Evolutionary conservation across 164 flowering plant genomes (phyloP).

Genomic region (Piper betle): DNA sequence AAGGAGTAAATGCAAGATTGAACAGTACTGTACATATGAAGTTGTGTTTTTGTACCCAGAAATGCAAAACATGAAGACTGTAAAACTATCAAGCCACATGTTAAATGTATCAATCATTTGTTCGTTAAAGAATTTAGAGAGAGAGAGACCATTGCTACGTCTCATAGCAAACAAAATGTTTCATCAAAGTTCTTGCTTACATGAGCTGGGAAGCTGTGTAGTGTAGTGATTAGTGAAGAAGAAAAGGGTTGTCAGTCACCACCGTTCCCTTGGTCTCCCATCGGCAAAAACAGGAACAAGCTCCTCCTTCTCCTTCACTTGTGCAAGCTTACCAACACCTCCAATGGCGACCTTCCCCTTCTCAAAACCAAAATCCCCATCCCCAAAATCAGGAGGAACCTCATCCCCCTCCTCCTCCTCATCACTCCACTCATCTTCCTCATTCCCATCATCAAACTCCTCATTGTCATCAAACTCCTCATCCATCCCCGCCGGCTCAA

Average conservation of each 20-base stretch:
- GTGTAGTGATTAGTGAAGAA: neutral
- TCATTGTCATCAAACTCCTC: slow-evolving; percentile 30
- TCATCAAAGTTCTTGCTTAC: too few relatives aligned
- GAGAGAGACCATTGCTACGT: too few relatives aligned
- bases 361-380: slow-evolving; percentile 28
- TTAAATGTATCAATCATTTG: too few relatives aligned
- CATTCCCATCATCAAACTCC: slow-evolving; percentile 20
- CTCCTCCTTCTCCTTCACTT: slow-evolving; percentile 25
- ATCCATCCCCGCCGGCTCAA: slow-evolving; percentile 22
- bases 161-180: neutral
- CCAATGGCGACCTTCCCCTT: slow-evolving; percentile 13
- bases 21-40: too few relatives aligned
- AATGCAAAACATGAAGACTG: too few relatives aligned
- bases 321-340: slow-evolving; percentile 10
- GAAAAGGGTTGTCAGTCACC: slow-evolving; percentile 24
- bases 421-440: slow-evolving; percentile 46
- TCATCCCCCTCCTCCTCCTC: slow-evolving; percentile 64
- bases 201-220: neutral
- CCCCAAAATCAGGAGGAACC: slow-evolving; percentile 69
- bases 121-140: too few relatives aligned
- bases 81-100: too few relatives aligned
- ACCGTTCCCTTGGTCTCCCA: slow-evolving; percentile 83
- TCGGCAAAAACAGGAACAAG: slow-evolving; percentile 52
- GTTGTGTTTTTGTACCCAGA: too few relatives aligned
- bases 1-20: too few relatives aligned